Evolutionary conservation across 345 rosid species (phyloP).

Genomic region (Euclidium syriacum): DNA sequence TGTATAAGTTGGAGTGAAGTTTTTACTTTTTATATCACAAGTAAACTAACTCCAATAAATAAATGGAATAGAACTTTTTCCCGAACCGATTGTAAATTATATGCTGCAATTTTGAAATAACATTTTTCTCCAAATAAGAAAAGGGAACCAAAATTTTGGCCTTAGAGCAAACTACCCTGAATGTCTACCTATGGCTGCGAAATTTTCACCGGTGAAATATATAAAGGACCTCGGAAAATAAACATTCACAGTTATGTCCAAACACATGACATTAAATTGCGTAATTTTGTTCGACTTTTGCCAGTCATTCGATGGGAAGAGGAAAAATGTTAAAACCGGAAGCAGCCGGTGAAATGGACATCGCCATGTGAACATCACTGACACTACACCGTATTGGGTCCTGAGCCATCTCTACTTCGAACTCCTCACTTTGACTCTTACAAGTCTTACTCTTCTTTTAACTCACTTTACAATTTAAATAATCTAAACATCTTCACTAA

Average conservation of each 20-base stretch:
- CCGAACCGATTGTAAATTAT: too few species aligned
- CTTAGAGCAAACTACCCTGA: too few species aligned
- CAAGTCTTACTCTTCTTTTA: conserved; percentile 26
- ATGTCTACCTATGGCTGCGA: too few species aligned
- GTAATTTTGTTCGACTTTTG: conserved; percentile 23
- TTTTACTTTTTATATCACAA: too few species aligned
- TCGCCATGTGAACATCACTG: conserved; percentile 58
- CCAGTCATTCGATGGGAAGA: conserved; percentile 20
- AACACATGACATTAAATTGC: conserved; percentile 29
- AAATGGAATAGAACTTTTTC: too few species aligned
- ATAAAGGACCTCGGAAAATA: conserved; percentile 13
- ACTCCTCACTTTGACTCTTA: conserved; percentile 44
- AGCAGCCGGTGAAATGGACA: conserved; percentile 27
- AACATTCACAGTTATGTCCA: conserved; percentile 18
- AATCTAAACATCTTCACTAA: conserved; percentile 14
- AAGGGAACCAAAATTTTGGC: too few species aligned
- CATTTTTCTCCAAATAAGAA: too few species aligned
- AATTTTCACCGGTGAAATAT: too few species aligned
- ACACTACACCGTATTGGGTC: conserved; percentile 35
- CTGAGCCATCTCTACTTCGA: conserved; percentile 46
- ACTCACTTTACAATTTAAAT: conserved; percentile 3
- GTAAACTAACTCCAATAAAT: too few species aligned
- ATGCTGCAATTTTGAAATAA: too few species aligned
- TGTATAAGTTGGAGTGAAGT: too few species aligned
- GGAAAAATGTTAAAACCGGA: conserved; percentile 18